Base-by-base conservation (phyloP, 805 yeast genomes). In the Ogataea kodamae region DNA sequence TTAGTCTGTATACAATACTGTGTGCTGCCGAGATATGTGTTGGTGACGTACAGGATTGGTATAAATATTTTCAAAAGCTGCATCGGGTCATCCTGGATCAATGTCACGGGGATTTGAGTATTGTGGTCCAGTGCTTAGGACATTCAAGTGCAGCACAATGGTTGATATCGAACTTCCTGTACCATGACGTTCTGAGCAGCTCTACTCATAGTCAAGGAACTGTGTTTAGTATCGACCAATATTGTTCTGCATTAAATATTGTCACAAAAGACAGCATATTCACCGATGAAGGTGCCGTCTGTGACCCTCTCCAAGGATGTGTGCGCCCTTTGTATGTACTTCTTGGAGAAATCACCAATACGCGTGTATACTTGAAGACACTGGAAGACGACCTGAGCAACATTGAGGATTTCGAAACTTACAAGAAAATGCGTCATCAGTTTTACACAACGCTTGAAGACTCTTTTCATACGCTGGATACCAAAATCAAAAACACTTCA, bases 261-360 rank as follows among this genome's bases (percentile, higher is more conserved):
- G 25, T 25, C 21, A 9, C 37, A 3, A 30, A 32, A n/a, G 12
- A 19, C 7, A 18, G 18, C 5, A 39, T 31, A 25, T 12, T 45
- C 12, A 17, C 35, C 16, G 50, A 45, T 20, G 27, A 35, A 17
- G 45, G 43, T 7, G 16, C 30, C 9, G 46, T 45, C 14, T 42
- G 46, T 10, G 68, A 65, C 38, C 67, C 70, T 2, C 49, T 57
- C 28, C 70, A 65, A 38, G 70, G 70, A 7, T 62, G 67, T 40
- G 53, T 59, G 11, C 57, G 64, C 33, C 65, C 68, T 6, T 37
- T 65, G 12, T 56, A 50, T 31, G 37, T 62, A 14, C 28, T 62
- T 7, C 40, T 65, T 18, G 68, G 68, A 6, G 65, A 64, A 28
- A 55, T 65, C 2, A 50, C 59, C 43, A 63, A 64, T 35, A 22